phyloP scores from a whole-genome alignment of 805 yeast genomes.

The Candida fluviatilis region DNA sequence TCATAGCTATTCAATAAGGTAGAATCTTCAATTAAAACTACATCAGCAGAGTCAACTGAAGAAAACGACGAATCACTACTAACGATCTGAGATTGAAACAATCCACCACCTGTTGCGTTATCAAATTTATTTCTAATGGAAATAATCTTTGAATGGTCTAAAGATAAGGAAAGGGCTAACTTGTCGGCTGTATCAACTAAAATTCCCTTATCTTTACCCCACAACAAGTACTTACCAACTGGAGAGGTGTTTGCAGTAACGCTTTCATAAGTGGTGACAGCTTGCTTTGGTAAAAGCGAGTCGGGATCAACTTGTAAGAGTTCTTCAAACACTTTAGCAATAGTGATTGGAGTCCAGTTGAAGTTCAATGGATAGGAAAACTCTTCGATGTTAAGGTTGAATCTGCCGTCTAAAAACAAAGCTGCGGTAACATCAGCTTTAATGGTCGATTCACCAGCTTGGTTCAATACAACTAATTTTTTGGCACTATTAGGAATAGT shows the following conservation, averaged over 20 bases:
- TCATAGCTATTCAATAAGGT: conserved; percentile 54
- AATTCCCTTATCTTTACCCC: conserved; percentile 65
- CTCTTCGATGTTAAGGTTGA: conserved; percentile 44
- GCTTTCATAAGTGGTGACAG: conserved; percentile 13
- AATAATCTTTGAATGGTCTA: conserved; percentile 51
- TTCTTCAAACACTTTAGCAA: conserved; percentile 39
- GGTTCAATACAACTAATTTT: conserved; percentile 56
- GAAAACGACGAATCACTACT: conserved; percentile 17
- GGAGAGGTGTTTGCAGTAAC: conserved; percentile 40
- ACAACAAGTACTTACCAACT: conserved; percentile 47
- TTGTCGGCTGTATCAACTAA: conserved; percentile 55
- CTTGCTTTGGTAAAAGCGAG: conserved; percentile 3
- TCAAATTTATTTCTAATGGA: conserved; percentile 65
- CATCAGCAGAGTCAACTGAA: conserved; percentile 55
- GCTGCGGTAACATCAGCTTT: conserved; percentile 73
- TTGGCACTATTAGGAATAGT: conserved; percentile 56
- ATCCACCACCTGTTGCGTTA: conserved; percentile 69
- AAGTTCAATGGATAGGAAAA: conserved; percentile 49
- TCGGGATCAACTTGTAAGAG: conserved; percentile 4
- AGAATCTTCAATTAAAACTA: conserved; percentile 61
- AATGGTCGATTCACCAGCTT: conserved; percentile 39
- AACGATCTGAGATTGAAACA: conserved; percentile 63
- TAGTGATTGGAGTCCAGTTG: conserved; percentile 54
- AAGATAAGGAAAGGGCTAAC: conserved; percentile 65
- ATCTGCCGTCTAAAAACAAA: conserved; percentile 48